These are phyloP conservation scores for Beauveria australis DNA, from an alignment of 2,329 filamentous ascomycete genomes.

Conservation along the genomic window DNA sequence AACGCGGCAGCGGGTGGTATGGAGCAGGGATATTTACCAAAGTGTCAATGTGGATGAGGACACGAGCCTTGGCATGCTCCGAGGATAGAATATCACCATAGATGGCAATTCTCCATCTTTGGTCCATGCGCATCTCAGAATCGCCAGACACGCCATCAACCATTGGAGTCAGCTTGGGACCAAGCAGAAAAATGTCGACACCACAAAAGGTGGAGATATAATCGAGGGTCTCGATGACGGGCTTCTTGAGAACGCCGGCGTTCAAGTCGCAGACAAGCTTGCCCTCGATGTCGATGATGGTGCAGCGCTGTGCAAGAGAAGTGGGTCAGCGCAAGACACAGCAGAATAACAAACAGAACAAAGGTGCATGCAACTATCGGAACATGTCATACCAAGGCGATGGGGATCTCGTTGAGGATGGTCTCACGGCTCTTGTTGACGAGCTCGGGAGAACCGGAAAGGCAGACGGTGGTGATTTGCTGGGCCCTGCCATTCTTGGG, in stretches of 20 bases:
- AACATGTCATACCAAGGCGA: conserved; percentile 67
- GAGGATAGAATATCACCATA: conserved; percentile 93
- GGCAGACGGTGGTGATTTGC: conserved; percentile 78
- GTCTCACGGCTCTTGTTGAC: conserved; percentile 85
- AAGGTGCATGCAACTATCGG: neutral
- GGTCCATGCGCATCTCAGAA: conserved; percentile 75
- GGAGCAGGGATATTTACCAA: conserved; percentile 46
- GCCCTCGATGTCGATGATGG: conserved; percentile 87
- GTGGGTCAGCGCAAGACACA: conserved; percentile 12
- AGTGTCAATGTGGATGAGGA: conserved; percentile 95
- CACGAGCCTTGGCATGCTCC: conserved; percentile 92
- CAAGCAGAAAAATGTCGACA: conserved; percentile 92
- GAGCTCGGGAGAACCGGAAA: conserved; percentile 78
- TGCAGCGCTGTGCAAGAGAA: conserved; percentile 60
- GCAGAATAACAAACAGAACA: neutral
- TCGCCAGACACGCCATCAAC: conserved; percentile 68
- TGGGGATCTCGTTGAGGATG: conserved; percentile 84
- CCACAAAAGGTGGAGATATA: conserved; percentile 81
- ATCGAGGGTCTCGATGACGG: conserved; percentile 78
- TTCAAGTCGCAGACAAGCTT: conserved; percentile 73
- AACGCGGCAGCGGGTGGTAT: conserved; percentile 11
- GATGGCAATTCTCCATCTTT: conserved; percentile 85
- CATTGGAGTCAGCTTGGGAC: conserved; percentile 77
- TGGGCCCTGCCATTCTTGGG: conserved; percentile 61
- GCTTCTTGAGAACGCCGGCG: conserved; percentile 60